Conservation (phyloP, 805 yeast genomes). For the Candida tallmaniae region DNA sequence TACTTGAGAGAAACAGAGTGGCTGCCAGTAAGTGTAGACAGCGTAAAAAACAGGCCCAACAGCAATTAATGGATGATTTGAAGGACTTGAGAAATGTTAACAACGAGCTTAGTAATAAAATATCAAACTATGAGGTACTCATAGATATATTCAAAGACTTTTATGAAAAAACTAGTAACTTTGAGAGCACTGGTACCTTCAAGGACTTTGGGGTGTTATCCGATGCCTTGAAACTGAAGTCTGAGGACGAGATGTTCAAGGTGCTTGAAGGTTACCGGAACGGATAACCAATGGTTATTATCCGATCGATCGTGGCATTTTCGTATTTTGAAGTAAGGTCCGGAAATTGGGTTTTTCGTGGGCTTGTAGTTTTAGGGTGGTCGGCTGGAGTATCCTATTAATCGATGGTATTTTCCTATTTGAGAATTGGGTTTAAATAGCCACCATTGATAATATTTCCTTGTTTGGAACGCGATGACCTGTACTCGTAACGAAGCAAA, state of each 20-base stretch:
- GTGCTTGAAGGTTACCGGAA: too few species aligned
- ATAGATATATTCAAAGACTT: slow-evolving; percentile 9
- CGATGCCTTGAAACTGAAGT: slow-evolving; percentile 9
- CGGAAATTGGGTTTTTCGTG: too few species aligned
- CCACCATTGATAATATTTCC: too few species aligned
- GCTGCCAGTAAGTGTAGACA: slow-evolving; percentile 70
- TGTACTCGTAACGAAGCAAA: too few species aligned
- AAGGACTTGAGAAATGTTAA: slow-evolving; percentile 42
- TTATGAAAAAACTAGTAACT: slow-evolving; percentile 6
- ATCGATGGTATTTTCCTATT: too few species aligned
- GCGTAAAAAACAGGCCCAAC: slow-evolving; percentile 64
- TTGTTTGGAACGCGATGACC: too few species aligned
- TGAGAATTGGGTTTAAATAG: too few species aligned
- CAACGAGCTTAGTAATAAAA: slow-evolving; percentile 4
- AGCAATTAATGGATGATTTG: slow-evolving; percentile 59
- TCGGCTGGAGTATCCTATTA: too few species aligned
- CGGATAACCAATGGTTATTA: too few species aligned
- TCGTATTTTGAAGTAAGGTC: too few species aligned
- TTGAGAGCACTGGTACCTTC: slow-evolving; percentile 7
- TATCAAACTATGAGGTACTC: slow-evolving; percentile 9
- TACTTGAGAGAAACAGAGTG: slow-evolving; percentile 59
- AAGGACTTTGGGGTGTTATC: slow-evolving; percentile 10
- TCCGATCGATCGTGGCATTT: too few species aligned
- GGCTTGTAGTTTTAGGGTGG: too few species aligned
- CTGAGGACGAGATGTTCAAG: slow-evolving; percentile 7